Percentiles rank a stretch among this genome's conserved stretches.
Evolutionary conservation across 2,329 filamentous ascomycete species (phyloP).

Genomic region (Colletotrichum gloeosporioides): DNA sequence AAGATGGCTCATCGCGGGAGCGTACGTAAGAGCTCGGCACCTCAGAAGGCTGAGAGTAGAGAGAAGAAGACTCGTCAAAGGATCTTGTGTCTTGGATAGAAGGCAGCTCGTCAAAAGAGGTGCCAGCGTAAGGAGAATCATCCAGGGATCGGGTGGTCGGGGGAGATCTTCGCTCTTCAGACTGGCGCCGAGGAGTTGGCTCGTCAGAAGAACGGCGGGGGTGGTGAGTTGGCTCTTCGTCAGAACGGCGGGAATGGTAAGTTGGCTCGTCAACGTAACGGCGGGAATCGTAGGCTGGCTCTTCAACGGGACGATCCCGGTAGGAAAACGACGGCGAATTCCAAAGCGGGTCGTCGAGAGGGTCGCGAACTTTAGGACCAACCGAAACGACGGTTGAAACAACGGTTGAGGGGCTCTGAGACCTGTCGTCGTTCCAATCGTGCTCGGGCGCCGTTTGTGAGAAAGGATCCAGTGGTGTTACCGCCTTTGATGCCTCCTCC

Average conservation of each 20-base stretch:
- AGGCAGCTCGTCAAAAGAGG: background rate
- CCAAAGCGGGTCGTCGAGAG: background rate
- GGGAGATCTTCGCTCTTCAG: background rate
- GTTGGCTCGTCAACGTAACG: background rate
- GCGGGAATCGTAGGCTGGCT: background rate
- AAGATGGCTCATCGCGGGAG: background rate
- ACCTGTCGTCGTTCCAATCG: background rate
- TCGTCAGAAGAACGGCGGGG: background rate
- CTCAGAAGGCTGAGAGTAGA: background rate
- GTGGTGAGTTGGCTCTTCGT: background rate
- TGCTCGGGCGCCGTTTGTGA: background rate
- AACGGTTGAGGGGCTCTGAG: conserved; percentile 13
- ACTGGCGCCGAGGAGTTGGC: background rate
- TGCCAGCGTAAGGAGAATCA: background rate
- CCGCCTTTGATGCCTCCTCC: background rate
- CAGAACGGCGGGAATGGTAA: background rate
- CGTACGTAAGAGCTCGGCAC: background rate
- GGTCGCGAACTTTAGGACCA: background rate
- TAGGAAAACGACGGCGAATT: background rate
- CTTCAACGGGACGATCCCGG: background rate
- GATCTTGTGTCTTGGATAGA: background rate
- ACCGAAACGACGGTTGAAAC: conserved; percentile 13
- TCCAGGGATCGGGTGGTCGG: background rate
- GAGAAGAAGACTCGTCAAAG: background rate
- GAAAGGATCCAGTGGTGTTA: background rate